Evolutionary conservation across 495 filamentous ascomycete genomes (phyloP), one percentile per base, ranked within the genome.

Genomic region (Mytilinidion resinicola): DNA sequence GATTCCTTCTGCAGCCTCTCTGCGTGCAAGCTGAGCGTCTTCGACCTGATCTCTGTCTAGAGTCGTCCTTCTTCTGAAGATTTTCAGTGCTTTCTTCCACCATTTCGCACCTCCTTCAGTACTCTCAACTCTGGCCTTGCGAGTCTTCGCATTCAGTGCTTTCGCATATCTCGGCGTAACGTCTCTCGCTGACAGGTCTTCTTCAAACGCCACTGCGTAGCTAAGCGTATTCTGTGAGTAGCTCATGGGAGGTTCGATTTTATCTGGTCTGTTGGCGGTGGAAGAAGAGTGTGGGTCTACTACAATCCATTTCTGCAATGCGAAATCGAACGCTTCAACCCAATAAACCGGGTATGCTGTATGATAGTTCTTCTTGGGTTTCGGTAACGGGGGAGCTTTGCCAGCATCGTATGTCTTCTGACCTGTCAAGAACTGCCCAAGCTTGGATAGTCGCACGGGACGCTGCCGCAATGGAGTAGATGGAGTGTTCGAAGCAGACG

Each of bases 161-260:
- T 72, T 72, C 4, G 74, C 69, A 58, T 77, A 77, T 19, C 74
- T 56, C 9, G 67, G 53, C 0, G 74, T 77, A 12, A 96, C 87
- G 66, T 98, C 93, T 68, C 78, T 78, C 8, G 81, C 89, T 3
- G 79, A 82, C 25, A 80, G 84, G 60, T 91, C 87, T 39, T 82
- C 80, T 64, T 95, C 88, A 59, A 97, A 96, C 0, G 85, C 90
- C 61, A 96, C 74, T 3, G 87, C 91, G 70, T 98, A 98, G 60
- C 73, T 80, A 74, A 98, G 82, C 44, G 64, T 76, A 62, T 95
- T 96, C 44, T 83, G 75, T 0, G 74, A 64, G 70, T 95, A 88
- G 1, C 79, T 83, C 10, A 83, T 76, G 0, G 95, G 89, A 0
- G 93, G 93, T 64, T 96, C 92, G 36, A 96, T 77, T 62, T 81